These are phyloP conservation scores for Cytospora piceicola DNA, from an alignment of 2,329 filamentous ascomycete genomes.

Conservation along the genomic window DNA sequence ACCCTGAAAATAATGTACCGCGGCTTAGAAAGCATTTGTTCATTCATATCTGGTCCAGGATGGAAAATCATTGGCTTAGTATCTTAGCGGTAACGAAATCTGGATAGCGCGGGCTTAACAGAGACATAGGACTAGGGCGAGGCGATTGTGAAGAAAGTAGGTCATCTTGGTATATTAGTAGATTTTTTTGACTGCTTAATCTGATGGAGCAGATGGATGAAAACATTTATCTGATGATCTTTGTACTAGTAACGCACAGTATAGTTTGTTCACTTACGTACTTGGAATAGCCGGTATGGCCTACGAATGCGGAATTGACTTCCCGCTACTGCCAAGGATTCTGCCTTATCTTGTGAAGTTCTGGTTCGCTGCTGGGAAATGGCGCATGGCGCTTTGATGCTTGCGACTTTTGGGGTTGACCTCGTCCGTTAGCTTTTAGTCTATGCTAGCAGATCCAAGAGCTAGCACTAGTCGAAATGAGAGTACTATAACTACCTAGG, in stretches of 20 bases:
- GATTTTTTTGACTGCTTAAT: too few relatives aligned
- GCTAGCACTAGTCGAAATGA: not conserved
- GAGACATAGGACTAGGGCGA: slow-evolving; percentile 32
- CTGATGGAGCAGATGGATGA: slow-evolving; percentile 25
- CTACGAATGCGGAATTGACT: slow-evolving; percentile 34
- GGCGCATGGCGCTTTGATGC: slow-evolving; percentile 39
- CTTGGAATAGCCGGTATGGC: slow-evolving; percentile 36
- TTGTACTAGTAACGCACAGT: slow-evolving; percentile 22
- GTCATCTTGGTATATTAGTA: slow-evolving; percentile 28
- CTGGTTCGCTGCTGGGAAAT: slow-evolving; percentile 33
- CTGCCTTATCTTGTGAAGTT: slow-evolving; percentile 36
- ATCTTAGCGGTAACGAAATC: too few relatives aligned
- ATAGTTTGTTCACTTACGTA: slow-evolving; percentile 34
- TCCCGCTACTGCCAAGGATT: slow-evolving; percentile 34
- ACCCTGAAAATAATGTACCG: too few relatives aligned
- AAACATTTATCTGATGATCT: not conserved
- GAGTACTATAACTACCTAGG: too few relatives aligned
- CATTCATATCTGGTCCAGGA: slow-evolving; percentile 31
- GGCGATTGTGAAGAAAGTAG: slow-evolving; percentile 29
- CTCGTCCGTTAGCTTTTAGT: slow-evolving; percentile 32
- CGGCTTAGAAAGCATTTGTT: slow-evolving; percentile 14
- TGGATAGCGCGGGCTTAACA: slow-evolving; percentile 32
- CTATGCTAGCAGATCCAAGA: not conserved
- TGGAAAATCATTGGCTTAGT: too few relatives aligned
- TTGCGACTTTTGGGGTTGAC: slow-evolving; percentile 36